Evolutionary conservation across 1,139 yeast genomes (phyloP).

Genomic region (Candida freyschussii): DNA sequence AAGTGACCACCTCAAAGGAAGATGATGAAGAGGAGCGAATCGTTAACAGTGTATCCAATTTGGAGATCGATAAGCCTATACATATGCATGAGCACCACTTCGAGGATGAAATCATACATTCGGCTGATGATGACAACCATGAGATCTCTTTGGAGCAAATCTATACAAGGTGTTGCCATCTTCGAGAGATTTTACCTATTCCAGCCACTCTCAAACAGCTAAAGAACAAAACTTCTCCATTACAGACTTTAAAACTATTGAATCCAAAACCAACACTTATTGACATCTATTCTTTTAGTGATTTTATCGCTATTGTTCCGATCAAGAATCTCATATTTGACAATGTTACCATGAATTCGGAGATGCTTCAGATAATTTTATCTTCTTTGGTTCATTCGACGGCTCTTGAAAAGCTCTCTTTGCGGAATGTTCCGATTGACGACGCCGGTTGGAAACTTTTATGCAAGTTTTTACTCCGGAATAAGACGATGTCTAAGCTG

Average conservation of each 20-base stretch:
- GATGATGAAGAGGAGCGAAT: constrained; percentile 27
- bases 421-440: constrained; percentile 76
- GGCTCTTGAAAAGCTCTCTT: constrained; percentile 62
- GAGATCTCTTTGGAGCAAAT: constrained; percentile 60
- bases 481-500: constrained; percentile 54
- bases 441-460: constrained; percentile 66
- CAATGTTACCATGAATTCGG: constrained; percentile 72
- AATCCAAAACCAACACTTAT: constrained; percentile 90
- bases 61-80: constrained; percentile 56
- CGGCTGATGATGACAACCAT: constrained; percentile 19
- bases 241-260: constrained; percentile 70
- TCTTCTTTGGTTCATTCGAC: constrained; percentile 56
- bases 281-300: constrained; percentile 83
- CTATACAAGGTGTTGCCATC: constrained; percentile 88
- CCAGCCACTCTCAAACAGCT: constrained; percentile 87
- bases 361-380: constrained; percentile 70
- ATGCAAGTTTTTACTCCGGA: constrained; percentile 64
- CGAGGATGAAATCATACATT: constrained; percentile 20
- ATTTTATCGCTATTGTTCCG: constrained; percentile 80
- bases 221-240: constrained; percentile 67
- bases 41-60: constrained; percentile 24
- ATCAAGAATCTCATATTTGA: constrained; percentile 76
- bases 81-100: constrained; percentile 44
- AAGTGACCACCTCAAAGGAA: constrained; percentile 7
- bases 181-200: constrained; percentile 87